Percentiles rank a stretch among this genome's conserved stretches.
Evolutionary conservation across 345 rosid species (phyloP).

Genomic region (Schrenkiella parvula): DNA sequence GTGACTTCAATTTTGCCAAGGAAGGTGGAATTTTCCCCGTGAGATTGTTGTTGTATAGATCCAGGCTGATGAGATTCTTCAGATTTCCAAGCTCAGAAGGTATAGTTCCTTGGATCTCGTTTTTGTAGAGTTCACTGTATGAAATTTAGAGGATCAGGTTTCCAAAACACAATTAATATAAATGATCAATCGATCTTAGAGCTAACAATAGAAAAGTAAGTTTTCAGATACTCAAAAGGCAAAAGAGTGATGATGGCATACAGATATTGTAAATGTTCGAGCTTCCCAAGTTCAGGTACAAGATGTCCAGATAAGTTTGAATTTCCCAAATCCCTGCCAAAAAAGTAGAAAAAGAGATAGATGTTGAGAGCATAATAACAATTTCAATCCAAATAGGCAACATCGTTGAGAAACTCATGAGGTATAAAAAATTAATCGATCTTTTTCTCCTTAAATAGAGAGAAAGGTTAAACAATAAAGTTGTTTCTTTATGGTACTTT

Average conservation of each 20-base stretch:
- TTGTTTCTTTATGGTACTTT: neutral
- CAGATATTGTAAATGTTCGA: constrained; percentile 84
- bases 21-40: constrained; percentile 67
- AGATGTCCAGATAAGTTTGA: constrained; percentile 76
- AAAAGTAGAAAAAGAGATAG: neutral
- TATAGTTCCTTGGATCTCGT: constrained; percentile 67
- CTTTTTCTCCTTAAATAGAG: too few species aligned
- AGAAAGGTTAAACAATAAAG: too few species aligned
- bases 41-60: constrained; percentile 81
- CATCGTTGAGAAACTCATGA: neutral
- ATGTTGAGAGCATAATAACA: neutral
- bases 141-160: neutral
- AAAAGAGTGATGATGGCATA: constrained; percentile 36
- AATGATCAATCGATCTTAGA: neutral
- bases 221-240: neutral
- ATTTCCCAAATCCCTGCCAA: constrained; percentile 80
- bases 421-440: too few species aligned
- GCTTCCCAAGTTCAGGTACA: constrained; percentile 77
- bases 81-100: constrained; percentile 73
- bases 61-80: constrained; percentile 79
- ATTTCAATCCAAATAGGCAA: neutral
- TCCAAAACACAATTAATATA: neutral
- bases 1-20: constrained; percentile 72
- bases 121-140: constrained; percentile 74
- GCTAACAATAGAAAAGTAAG: neutral